Evolutionary conservation across 768 basidiomycete genomes (phyloP).

Genomic region (Chiua virens): DNA sequence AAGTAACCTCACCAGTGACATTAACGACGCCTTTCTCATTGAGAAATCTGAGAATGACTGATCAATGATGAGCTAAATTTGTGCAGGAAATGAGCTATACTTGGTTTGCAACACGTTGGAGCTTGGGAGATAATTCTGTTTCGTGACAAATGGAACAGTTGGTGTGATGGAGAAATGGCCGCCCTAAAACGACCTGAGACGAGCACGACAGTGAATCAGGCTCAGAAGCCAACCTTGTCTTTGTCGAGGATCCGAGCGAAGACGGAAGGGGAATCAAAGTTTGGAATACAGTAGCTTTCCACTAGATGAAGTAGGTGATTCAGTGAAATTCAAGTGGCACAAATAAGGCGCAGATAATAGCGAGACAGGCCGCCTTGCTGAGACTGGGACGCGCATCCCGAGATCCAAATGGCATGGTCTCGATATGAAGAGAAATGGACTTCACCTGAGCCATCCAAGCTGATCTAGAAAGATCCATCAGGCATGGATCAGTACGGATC

Average conservation of each 20-base stretch:
- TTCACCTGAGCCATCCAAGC: slow-evolving; percentile 78
- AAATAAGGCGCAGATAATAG: not conserved
- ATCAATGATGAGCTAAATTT: not conserved
- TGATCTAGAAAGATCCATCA: slow-evolving; percentile 43
- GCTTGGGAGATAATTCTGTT: slow-evolving; percentile 81
- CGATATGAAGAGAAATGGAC: slow-evolving; percentile 10
- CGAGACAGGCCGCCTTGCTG: not conserved
- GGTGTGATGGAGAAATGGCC: slow-evolving; percentile 93
- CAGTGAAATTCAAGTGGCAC: not conserved
- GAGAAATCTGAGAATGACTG: slow-evolving; percentile 54
- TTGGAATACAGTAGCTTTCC: slow-evolving; percentile 89
- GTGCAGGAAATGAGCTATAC: slow-evolving; percentile 20
- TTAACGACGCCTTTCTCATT: slow-evolving; percentile 84
- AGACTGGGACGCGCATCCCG: not conserved
- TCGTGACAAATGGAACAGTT: slow-evolving; percentile 62
- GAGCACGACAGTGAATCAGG: not conserved
- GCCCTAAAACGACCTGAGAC: slow-evolving; percentile 45
- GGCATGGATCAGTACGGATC: not conserved
- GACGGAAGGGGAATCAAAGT: slow-evolving; percentile 92
- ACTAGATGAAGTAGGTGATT: slow-evolving; percentile 42
- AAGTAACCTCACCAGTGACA: slow-evolving; percentile 59
- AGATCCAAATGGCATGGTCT: not conserved
- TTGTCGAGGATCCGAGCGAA: slow-evolving; percentile 91
- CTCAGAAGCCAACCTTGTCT: slow-evolving; percentile 47
- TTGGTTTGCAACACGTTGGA: slow-evolving; percentile 89